Base-by-base conservation (phyloP, 225 moss, liverwort and hornwort species). In the Ulota crispa region DNA sequence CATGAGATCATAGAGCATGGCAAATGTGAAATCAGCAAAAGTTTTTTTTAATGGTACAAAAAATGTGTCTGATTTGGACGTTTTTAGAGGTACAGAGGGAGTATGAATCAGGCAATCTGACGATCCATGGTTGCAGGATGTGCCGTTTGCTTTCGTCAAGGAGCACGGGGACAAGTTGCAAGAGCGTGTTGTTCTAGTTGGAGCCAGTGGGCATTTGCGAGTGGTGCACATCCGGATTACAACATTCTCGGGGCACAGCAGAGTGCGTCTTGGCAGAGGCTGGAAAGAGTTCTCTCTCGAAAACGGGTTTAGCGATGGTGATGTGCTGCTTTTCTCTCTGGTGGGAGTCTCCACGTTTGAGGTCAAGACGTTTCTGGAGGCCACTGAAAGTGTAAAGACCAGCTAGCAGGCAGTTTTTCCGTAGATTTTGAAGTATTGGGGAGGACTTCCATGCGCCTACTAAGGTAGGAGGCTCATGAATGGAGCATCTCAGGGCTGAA, bases 281-380 rank as follows among this genome's bases (percentile, higher is more conserved):
- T 86, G 86, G 83, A 62, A 3, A 47, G 24, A 72, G 0, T 86
- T 86, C 16, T 4, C 70, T 1, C 31, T 57, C 31, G 76, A 83
- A n/a, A 70, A 83, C 53, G 72, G 31, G 32, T 73, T 60, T 0
- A 13, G 41, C 18, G 53, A 54, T 66, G 77, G 86, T 26, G 83
- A 68, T 9, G 71, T 68, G 50, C 80, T 83, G 60, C 76, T 77
- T 28, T 83, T 72, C 50, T 80, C 72, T 32, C 83, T 83, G 0
- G 76, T 83, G 39, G 75, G 39, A 16, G 12, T 32, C 16, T 86
- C 80, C 39, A 80, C 72, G 26, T 86, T 86, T 59, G 80, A 63
- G 2, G 63, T 87, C 26, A 53, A 68, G 68, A 39, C 19, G 55
- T 77, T 84, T 75, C 56, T 37, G 3, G 10, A 3, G 47, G 68